A percentile compares a stretch with the other conserved stretches of the same genome.
Evolutionary conservation across 768 basidiomycete genomes (phyloP).

Genomic region (Serendipita indica): DNA sequence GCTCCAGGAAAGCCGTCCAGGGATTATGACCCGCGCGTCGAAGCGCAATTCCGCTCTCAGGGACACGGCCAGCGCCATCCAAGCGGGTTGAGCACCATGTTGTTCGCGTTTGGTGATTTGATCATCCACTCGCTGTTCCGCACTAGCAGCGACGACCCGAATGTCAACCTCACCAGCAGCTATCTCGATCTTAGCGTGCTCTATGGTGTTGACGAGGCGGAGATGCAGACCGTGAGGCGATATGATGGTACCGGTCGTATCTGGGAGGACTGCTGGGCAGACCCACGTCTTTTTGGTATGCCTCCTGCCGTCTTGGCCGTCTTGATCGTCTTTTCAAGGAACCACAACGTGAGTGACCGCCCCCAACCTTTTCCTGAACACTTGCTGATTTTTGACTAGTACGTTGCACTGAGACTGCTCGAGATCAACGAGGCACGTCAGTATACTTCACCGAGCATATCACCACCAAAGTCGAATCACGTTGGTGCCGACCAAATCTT

Average conservation of each 20-base stretch:
- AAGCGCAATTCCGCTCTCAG: conserved; percentile 14
- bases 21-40: background rate
- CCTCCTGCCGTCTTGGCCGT: conserved; percentile 57
- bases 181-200: conserved; percentile 66
- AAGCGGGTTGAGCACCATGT: conserved; percentile 53
- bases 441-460: conserved; percentile 23
- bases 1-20: background rate
- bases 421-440: conserved; percentile 50
- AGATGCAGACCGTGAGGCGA: conserved; percentile 19
- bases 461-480: conserved; percentile 5
- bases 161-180: conserved; percentile 48
- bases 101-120: conserved; percentile 68
- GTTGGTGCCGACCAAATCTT: background rate
- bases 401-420: conserved; percentile 48
- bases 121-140: conserved; percentile 63
- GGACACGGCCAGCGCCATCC: conserved; percentile 53
- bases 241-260: conserved; percentile 50
- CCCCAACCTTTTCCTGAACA: background rate
- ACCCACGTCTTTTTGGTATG: conserved; percentile 49
- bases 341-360: conserved; percentile 46
- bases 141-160: conserved; percentile 34
- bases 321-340: conserved; percentile 51
- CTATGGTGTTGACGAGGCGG: conserved; percentile 46
- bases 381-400: conserved; percentile 28
- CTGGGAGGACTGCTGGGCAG: conserved; percentile 57